Evolutionary conservation across 2,329 filamentous ascomycete species (phyloP), one percentile per base, ranked within the genome.

Genomic region (Colletotrichum sp.): DNA sequence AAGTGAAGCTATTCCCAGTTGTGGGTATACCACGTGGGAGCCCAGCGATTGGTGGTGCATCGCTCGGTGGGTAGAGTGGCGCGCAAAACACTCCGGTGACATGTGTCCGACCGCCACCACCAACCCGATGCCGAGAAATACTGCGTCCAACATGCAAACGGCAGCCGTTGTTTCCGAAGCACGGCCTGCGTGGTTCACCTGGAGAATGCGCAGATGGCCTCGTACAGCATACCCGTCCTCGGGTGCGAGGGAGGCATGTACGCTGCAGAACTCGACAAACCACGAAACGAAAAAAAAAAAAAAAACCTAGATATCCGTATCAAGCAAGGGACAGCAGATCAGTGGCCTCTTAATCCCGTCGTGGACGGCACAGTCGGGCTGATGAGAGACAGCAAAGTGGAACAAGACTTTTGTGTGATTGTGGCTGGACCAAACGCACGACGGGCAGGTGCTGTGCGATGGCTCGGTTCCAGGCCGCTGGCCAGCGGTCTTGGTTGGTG

Each of bases 1-100:
- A 34, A 26, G 24, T 36, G 38, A 64, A 21, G 66, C 48, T 24
- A 58, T 77, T 24, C 48, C 69, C 16, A 77, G 67, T 36, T 66
- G 77, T 24, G 76, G 60, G 73, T 77, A 12, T n/a, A 69, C 71
- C 18, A 21, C 30, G 12, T 72, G 62, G 76, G 56, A 73, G 77
- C 18, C 36, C 70, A 38, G 28, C 34, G 30, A 70, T 74, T 30
- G 43, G 64, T 32, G 26, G 55, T 73, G 32, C 21, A 36, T n/a
- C 18, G 36, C 18, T n/a, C 21, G 6, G n/a, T 30, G 8, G 10
- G n/a, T 2, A 36, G 8, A 43, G 10, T 28, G 32, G 61, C 32
- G 30, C 30, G 7, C 32, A n/a, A n/a, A 30, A 60, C 30, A 32
- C 56, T n/a, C 26, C 16, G 16, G 26, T 28, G n/a, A 60, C 56